Base-by-base conservation (phyloP, 176 grass and related monocot species). In the Hyparrhenia diplandra region DNA sequence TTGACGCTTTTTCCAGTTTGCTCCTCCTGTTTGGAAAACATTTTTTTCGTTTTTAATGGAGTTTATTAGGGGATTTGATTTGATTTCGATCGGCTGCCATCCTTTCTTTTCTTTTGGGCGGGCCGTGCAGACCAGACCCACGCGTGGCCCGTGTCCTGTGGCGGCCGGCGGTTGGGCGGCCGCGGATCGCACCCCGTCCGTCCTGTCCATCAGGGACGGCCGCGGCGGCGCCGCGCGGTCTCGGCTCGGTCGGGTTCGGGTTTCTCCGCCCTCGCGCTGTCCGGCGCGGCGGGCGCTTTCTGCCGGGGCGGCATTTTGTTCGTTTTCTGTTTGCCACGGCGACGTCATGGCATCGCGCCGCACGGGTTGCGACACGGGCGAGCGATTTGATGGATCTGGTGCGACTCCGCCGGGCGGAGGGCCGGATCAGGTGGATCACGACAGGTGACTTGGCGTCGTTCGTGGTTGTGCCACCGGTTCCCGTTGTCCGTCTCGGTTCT, bases 241-340 rank as follows among this genome's bases (percentile, higher is more conserved):
- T 24, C 39, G 37, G 40, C 40, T 16, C 41, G 69, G 40, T 71
- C 31, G 59, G 71, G 5, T n/a, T n/a, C n/a, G n/a, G n/a, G n/a
- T n/a, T 30, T 66, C 62, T 67, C 82, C 62, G 82, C 62, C 62
- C 49, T 41, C 52, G n/a, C n/a, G n/a, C n/a, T n/a, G n/a, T n/a
- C n/a, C n/a, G n/a, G 10, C 29, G 13, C n/a, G 32, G 10, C 31
- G n/a, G 18, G 11, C 37, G 21, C 6, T 62, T 63, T 60, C 54
- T 24, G 36, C 35, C 59, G 57, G 34, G 28, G 30, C 29, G 28
- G 30, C 29, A 32, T 31, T 12, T 13, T 16, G 24, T 45, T 72
- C 29, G 6, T 45, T 46, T 43, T 16, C 68, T 8, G 67, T 70
- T 70, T 13, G 27, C 13, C 68, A 45, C 68, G 40, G 40, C 13